Evolutionary conservation across 805 yeast species (phyloP).

Genomic region (Nakazawaea wyomingensis): DNA sequence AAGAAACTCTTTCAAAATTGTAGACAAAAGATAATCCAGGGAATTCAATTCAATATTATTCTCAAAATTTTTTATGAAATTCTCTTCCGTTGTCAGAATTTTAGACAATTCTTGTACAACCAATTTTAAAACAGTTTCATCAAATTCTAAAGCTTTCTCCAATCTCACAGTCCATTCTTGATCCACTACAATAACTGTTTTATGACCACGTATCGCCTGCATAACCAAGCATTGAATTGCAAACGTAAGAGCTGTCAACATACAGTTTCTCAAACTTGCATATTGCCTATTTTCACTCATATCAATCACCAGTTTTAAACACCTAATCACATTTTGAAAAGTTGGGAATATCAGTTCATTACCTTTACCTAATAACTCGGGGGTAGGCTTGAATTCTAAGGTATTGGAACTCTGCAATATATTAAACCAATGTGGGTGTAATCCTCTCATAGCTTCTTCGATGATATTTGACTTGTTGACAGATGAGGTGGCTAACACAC

Average conservation of each 20-base stretch:
- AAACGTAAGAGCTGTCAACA: constrained; percentile 45
- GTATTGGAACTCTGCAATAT: constrained; percentile 43
- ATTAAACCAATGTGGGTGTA: constrained; percentile 79
- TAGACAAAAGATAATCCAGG: constrained; percentile 22
- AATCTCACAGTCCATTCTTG: constrained; percentile 69
- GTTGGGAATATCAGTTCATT: constrained; percentile 44
- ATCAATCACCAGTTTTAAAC: constrained; percentile 23
- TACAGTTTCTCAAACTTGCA: constrained; percentile 26
- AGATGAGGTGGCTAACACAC: constrained; percentile 57
- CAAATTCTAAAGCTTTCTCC: constrained; percentile 64
- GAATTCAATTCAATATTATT: constrained; percentile 9
- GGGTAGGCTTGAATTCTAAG: constrained; percentile 35
- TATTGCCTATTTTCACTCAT: constrained; percentile 16
- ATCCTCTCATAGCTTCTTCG: constrained; percentile 75
- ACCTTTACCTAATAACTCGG: constrained; percentile 37
- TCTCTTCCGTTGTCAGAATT: constrained; percentile 14
- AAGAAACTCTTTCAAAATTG: constrained; percentile 33
- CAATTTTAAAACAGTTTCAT: constrained; percentile 40
- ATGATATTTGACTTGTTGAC: constrained; percentile 63
- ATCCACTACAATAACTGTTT: constrained; percentile 59
- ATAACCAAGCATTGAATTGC: constrained; percentile 56
- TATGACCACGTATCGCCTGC: constrained; percentile 48
- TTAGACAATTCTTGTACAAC: constrained; percentile 18
- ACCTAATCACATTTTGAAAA: constrained; percentile 32
- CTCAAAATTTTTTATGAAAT: constrained; percentile 9